Evolutionary conservation across 2,329 filamentous ascomycete species (phyloP), one percentile per base, ranked within the genome.

Genomic region (Aspergillus tubingensis): DNA sequence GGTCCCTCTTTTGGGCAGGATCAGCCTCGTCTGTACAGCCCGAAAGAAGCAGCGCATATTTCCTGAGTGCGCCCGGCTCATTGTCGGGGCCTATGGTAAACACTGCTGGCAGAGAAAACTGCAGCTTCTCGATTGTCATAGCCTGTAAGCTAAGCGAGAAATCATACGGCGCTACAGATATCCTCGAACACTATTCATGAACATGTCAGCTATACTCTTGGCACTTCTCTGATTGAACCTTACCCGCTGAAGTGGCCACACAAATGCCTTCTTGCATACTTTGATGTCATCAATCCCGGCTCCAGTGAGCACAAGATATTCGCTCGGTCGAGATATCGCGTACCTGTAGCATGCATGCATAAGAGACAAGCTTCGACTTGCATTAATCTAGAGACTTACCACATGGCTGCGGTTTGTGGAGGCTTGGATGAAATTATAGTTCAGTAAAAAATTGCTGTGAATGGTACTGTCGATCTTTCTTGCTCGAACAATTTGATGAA

Each of bases 111-210:
- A 95, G 84, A 5, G 87, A 83, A 73, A 95, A 93, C 65, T 93
- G 90, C 3, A 95, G 83, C 75, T 96, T 96, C 79, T 96, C 92
- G 68, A 88, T 86, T 17, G 91, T 96, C 91, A 96, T 96, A 59
- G 91, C 91, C 72, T 93, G 90, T 1, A 96, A 80, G 59, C 88
- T 87, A 83, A 96, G 91, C 60, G 85, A 86, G 76, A 95, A 94
- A 77, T 96, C 91, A 71, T 91, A 91, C 0, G 69, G 77, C 15
- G 74, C 72, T 51, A 79, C 73, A 5, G 77, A 79, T 54, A 79
- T 78, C 15, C 73, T 69, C 36, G 72, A 65, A 48, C 72, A 72
- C 72, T 75, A 27, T 8, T 27, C 5, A 32, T 21, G 21, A 27
- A 43, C 15, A 23, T 25, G 23, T 60, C 48, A 61, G 43, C 13